Base-by-base conservation (phyloP, 768 basidiomycete genomes). In the Fomitopsis serialis region DNA sequence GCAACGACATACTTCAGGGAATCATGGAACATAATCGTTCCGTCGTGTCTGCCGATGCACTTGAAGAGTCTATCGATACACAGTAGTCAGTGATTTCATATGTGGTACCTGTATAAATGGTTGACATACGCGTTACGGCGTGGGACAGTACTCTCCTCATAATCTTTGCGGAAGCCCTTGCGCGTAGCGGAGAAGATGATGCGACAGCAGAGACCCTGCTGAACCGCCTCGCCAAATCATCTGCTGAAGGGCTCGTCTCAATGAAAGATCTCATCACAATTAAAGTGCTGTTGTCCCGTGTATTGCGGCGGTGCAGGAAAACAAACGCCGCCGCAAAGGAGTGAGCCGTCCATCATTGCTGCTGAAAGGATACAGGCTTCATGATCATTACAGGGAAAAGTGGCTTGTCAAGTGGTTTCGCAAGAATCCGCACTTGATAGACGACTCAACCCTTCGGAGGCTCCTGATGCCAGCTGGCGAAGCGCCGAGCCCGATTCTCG, bases 401-500 rank as follows among this genome's bases (percentile, higher is more conserved):
- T 49, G 48, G 48, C 48, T 49, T 17, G 35, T 34, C 17, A 49
- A 49, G 35, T 49, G 48, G 48, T 49, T 49, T 19, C 48, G 48
- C 48, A 37, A 49, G 21, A 49, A 49, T 40, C 48, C 48, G 19
- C 48, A 49, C 35, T 23, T 49, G 9, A 8, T 49, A 10, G 4
- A 32, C 2, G 48, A 49, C 2, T 4, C 2, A 4, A 5, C 6
- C 2, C 32, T 49, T 15, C 48, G 32, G 13, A 2, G 7, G 4
- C n/a, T 49, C 9, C 42, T 52, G 9, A 7, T 44, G 4, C 50
- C 50, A 10, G 19, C 6, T 7, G 50, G 50, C 17, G 34, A 52
- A 11, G 17, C 24, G 3, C 5, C 19, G 6, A 40, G 29, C 27
- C 50, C 40, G 40, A 23, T 52, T 23, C 50, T 52, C n/a, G 42